A percentile compares a stretch with the other conserved stretches of the same genome.
Evolutionary conservation across 768 basidiomycete species (phyloP).

Genomic region (Mrakia blollopis): DNA sequence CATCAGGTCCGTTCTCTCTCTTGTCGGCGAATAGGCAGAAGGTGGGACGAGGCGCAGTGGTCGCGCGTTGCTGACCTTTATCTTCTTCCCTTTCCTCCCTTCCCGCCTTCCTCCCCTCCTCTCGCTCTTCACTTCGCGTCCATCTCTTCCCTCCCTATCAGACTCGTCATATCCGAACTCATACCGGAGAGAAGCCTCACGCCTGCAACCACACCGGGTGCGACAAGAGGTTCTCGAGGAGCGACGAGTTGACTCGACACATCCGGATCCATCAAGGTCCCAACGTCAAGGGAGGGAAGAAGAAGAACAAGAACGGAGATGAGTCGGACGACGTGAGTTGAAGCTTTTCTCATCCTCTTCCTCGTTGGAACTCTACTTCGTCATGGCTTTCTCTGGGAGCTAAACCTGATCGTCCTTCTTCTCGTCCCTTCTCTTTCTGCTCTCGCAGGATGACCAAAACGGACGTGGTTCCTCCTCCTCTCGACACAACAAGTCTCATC

Average conservation of each 20-base stretch:
- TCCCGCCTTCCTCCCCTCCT: not conserved
- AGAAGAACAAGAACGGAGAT: slow-evolving; percentile 34
- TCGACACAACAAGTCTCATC: slow-evolving; percentile 10
- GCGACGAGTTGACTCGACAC: slow-evolving; percentile 97
- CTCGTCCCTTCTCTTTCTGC: too few relatives aligned
- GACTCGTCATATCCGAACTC: slow-evolving; percentile 97
- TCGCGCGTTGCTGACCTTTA: slow-evolving; percentile 31
- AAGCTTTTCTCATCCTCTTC: not conserved
- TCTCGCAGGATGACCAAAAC: slow-evolving; percentile 14
- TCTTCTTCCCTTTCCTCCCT: slow-evolving; percentile 10
- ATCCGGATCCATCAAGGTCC: slow-evolving; percentile 71
- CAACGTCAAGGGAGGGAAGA: slow-evolving; percentile 40
- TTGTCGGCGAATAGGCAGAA: too few relatives aligned
- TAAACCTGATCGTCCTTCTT: not conserved
- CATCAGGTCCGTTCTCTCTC: slow-evolving; percentile 64
- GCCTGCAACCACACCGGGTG: slow-evolving; percentile 86
- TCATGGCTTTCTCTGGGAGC: too few relatives aligned
- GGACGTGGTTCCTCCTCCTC: not conserved
- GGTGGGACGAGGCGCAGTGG: not conserved
- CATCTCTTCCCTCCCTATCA: slow-evolving; percentile 42
- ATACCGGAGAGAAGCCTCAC: slow-evolving; percentile 98
- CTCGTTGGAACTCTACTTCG: too few relatives aligned
- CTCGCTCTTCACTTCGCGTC: not conserved
- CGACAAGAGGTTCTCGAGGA: slow-evolving; percentile 95
- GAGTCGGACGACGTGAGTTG: slow-evolving; percentile 57